Evolutionary conservation across 164 flowering plant species (phyloP).

Genomic region (Dillenia turbinata): DNA sequence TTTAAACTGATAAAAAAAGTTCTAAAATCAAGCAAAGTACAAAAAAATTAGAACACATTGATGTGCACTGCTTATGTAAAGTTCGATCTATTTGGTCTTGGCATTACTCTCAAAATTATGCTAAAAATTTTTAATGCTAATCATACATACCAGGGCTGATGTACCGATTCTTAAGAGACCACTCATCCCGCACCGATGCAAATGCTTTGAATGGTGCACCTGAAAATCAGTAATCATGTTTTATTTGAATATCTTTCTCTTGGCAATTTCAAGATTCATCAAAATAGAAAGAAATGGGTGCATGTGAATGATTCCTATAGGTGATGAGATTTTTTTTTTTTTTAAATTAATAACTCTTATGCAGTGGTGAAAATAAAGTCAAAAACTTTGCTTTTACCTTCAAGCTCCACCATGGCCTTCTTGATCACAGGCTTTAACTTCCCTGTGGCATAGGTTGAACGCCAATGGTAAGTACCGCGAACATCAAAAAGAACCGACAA

Average conservation of each 20-base stretch:
- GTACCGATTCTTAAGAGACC: conserved; percentile 88
- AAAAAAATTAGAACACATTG: no score
- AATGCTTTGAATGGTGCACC: conserved; percentile 94
- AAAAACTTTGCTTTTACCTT: conserved; percentile 40
- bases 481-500: neutral
- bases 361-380: neutral
- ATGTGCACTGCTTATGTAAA: no score
- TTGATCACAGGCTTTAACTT: conserved; percentile 98
- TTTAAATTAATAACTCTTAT: neutral
- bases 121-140: neutral
- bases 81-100: no score
- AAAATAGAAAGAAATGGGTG: neutral
- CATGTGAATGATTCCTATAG: neutral
- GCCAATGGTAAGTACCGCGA: neutral
- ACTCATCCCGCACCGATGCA: conserved; percentile 77
- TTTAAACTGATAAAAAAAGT: no score
- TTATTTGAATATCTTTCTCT: neutral
- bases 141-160: conserved; percentile 58
- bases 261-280: neutral
- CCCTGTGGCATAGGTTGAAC: conserved; percentile 36
- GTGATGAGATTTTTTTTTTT: neutral
- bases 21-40: no score
- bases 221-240: conserved; percentile 25
- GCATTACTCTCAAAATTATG: no score
- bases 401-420: conserved; percentile 99